These are phyloP conservation scores for Raphanus sativus DNA, from an alignment of 345 rosid genomes.

Conservation along the genomic window DNA sequence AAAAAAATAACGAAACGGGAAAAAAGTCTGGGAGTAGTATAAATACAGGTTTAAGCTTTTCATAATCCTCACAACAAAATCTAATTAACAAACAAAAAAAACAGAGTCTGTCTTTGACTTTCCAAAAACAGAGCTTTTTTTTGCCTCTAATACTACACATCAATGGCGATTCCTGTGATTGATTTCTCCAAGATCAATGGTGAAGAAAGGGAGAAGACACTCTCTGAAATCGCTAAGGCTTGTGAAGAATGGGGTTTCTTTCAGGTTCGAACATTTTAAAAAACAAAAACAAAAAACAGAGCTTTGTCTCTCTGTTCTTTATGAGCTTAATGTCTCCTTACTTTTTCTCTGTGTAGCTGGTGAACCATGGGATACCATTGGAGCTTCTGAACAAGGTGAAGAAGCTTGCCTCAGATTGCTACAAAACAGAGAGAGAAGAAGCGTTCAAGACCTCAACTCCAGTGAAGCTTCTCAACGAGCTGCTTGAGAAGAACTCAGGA, in stretches of 20 bases:
- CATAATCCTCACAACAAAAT: conserved; percentile 30
- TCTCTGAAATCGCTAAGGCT: conserved; percentile 70
- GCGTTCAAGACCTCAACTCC: conserved; percentile 55
- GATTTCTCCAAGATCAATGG: conserved; percentile 83
- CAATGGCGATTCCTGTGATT: conserved; percentile 86
- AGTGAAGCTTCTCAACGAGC: conserved; percentile 50
- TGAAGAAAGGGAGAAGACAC: conserved; percentile 58
- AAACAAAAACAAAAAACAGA: background rate
- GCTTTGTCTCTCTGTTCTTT: background rate
- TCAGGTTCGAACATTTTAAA: conserved; percentile 49
- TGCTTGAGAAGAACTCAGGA: conserved; percentile 40
- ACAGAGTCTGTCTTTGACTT: conserved; percentile 16
- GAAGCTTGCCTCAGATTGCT: conserved; percentile 57
- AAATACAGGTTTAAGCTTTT: conserved; percentile 18
- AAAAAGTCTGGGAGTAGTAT: conserved; percentile 20
- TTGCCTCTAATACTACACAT: background rate
- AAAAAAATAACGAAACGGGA: background rate
- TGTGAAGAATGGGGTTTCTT: conserved; percentile 95
- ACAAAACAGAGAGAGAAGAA: conserved; percentile 67
- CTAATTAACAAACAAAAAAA: conserved; percentile 8
- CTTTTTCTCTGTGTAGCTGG: conserved; percentile 43
- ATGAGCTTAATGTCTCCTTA: conserved; percentile 3
- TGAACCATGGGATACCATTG: conserved; percentile 78
- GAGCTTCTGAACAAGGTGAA: conserved; percentile 75
- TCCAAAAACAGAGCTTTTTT: background rate